Evolutionary conservation across 768 basidiomycete genomes (phyloP), one percentile per base, ranked within the genome.

Genomic region (Epithele typhae): DNA sequence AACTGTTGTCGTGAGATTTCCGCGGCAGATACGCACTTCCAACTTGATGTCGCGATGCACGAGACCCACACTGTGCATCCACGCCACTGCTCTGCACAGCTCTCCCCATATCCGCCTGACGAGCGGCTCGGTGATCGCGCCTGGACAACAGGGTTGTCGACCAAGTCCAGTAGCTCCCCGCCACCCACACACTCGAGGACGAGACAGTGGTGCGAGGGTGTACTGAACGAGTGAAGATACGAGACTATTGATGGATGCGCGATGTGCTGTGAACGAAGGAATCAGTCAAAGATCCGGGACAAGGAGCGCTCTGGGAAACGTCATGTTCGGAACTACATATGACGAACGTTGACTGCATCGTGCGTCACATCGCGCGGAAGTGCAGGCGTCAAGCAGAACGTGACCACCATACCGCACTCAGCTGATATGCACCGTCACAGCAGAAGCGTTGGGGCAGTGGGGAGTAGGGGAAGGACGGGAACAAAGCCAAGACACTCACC

Each of bases 11-110:
- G 17, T 25, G 5, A 14, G 32, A 34, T 38, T 42, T 30, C 25
- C 14, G 21, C n/a, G n/a, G 18, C 3, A 23, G 4, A 40, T 6
- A 68, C 79, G 38, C 48, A 82, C 82, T 84, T 85, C 83, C n/a
- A 85, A 79, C 68, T 95, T 95, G 68, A 95, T 82, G 65, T 94
- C 92, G 3, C 92, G 76, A 64, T 95, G 92, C 1, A 95, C 91
- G 33, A 93, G 73, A 1, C 82, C 83, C 12, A 87, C 85, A 32
- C 78, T 72, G 58, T 95, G 92, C 79, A 95, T 82, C 88, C 90
- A 95, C 5, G 79, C 82, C 0, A 93, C 84, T 5, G 84, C 91
- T 27, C 76, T 75, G 48, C 77, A 80, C 3, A 95, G 71, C 64
- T 93, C 92, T 25, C 72, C 71, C 74, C 84, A 91, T 38, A 93